A percentile compares a stretch with the other conserved stretches of the same genome.
These are phyloP conservation scores for Paracorniculantispora psalliotae DNA, from an alignment of 2,329 filamentous ascomycete genomes.

Conservation along the genomic window DNA sequence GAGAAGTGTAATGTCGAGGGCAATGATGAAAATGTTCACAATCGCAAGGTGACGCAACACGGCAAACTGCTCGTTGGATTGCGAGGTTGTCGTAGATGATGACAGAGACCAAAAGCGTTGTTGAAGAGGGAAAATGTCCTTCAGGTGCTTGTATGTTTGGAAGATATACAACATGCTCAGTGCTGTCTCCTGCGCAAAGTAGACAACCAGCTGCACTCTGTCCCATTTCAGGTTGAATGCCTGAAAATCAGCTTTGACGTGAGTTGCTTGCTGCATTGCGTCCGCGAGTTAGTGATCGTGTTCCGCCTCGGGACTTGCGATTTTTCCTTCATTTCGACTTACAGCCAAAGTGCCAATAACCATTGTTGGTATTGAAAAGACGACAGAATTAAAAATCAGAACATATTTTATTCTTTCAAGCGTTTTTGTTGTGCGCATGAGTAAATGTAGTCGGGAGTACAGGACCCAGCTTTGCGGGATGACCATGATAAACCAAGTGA, in stretches of 20 bases:
- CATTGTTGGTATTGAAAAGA: conserved; percentile 48
- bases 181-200: conserved; percentile 47
- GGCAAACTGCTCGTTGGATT: conserved; percentile 15
- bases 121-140: conserved; percentile 1
- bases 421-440: conserved; percentile 44
- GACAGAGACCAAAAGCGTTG: conserved; percentile 34
- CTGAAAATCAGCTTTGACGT: conserved; percentile 19
- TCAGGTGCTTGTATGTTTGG: conserved; percentile 16
- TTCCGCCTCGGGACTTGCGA: background rate
- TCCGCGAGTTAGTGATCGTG: background rate
- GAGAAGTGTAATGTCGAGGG: conserved; percentile 39
- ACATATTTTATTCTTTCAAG: conserved; percentile 46
- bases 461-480: conserved; percentile 55
- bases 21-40: conserved; percentile 41
- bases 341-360: conserved; percentile 49
- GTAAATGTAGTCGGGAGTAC: conserved; percentile 55
- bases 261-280: conserved; percentile 24
- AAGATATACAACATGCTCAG: conserved; percentile 46
- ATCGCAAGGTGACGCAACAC: conserved; percentile 35
- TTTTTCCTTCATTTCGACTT: too few species aligned
- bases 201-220: conserved; percentile 47
- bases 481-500: conserved; percentile 40
- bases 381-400: conserved; percentile 48
- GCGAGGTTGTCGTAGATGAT: conserved; percentile 35
- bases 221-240: conserved; percentile 38